phyloP scores from a whole-genome alignment of 768 basidiomycete genomes.

The Cyclocybe aegerita region DNA sequence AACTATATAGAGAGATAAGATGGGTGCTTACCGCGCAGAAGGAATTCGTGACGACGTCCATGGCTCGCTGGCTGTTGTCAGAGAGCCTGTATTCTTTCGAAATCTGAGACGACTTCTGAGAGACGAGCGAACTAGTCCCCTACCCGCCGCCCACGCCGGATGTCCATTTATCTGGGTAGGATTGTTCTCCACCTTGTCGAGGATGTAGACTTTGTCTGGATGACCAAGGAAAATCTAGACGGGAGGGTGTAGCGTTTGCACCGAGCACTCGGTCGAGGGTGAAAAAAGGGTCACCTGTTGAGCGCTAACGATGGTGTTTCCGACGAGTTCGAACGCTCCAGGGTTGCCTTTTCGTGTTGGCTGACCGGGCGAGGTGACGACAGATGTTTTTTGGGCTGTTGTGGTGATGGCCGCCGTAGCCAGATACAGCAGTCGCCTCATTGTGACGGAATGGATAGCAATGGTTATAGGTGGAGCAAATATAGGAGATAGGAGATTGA shows the following conservation, averaged over 20 bases:
- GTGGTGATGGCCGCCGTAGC: background rate
- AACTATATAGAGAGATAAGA: background rate
- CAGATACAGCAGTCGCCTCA: conserved; percentile 1
- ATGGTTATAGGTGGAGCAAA: too few species aligned
- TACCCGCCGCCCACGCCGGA: conserved; percentile 70
- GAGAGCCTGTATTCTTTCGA: conserved; percentile 51
- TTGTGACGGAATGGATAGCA: background rate
- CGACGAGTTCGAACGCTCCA: conserved; percentile 65
- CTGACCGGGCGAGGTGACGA: conserved; percentile 39
- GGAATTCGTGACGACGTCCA: conserved; percentile 75
- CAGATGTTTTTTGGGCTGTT: conserved; percentile 2
- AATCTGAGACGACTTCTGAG: background rate
- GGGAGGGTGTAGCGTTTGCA: background rate
- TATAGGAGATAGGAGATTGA: too few species aligned
- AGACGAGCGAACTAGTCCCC: conserved; percentile 5
- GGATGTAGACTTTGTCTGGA: conserved; percentile 47
- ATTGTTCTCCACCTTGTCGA: conserved; percentile 82
- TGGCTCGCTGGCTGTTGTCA: conserved; percentile 58
- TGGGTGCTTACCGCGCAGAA: conserved; percentile 68
- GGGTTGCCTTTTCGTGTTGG: conserved; percentile 41
- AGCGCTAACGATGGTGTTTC: conserved; percentile 64
- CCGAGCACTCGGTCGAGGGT: background rate
- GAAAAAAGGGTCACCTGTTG: conserved; percentile 54
- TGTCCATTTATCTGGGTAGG: conserved; percentile 60
- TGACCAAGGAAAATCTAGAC: conserved; percentile 47